These are phyloP conservation scores for Colletotrichum lupini DNA, from an alignment of 2,329 filamentous ascomycete genomes.

Conservation along the genomic window DNA sequence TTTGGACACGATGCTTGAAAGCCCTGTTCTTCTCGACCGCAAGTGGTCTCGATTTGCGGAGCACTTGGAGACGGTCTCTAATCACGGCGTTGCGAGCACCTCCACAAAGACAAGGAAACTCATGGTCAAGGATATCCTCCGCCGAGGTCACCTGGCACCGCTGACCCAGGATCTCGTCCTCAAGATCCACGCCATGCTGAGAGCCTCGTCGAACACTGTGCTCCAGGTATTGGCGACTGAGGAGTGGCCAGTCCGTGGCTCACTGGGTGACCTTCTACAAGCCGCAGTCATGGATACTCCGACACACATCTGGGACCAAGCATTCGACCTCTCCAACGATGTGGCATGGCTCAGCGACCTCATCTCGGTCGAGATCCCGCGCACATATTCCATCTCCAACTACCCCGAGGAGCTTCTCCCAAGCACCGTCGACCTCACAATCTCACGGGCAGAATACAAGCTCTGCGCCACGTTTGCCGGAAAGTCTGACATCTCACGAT, in stretches of 20 bases:
- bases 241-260: slow-evolving; percentile 63
- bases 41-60: slow-evolving; percentile 60
- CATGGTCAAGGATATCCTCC: slow-evolving; percentile 60
- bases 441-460: slow-evolving; percentile 63
- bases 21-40: slow-evolving; percentile 49
- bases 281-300: slow-evolving; percentile 59
- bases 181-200: slow-evolving; percentile 58
- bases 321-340: slow-evolving; percentile 55
- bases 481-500: slow-evolving; percentile 45
- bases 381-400: slow-evolving; percentile 65
- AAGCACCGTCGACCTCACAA: slow-evolving; percentile 60
- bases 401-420: slow-evolving; percentile 62
- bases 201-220: slow-evolving; percentile 60
- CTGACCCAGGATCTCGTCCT: slow-evolving; percentile 63
- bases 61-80: slow-evolving; percentile 55
- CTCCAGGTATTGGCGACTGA: slow-evolving; percentile 60
- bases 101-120: slow-evolving; percentile 43
- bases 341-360: slow-evolving; percentile 59
- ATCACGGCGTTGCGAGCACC: slow-evolving; percentile 35
- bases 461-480: slow-evolving; percentile 55
- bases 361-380: slow-evolving; percentile 59
- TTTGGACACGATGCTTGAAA: slow-evolving; percentile 57
- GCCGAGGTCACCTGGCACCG: slow-evolving; percentile 62
- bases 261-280: slow-evolving; percentile 62
- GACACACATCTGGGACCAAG: slow-evolving; percentile 60